phyloP scores from a whole-genome alignment of 805 yeast species.

The Wickerhamiella hasegawae region DNA sequence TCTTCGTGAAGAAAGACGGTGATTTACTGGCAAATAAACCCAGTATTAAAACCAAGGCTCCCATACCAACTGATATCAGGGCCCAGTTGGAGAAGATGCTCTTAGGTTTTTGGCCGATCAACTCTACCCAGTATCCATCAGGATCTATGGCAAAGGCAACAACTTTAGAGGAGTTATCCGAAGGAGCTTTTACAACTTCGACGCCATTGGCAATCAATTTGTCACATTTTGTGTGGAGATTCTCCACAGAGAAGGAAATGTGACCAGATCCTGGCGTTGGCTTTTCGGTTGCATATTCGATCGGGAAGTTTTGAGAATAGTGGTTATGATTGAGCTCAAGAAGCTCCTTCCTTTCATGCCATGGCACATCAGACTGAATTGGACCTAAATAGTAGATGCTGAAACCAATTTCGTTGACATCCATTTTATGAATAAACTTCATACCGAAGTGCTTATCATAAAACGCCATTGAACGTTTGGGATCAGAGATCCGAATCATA shows the following conservation, averaged over 20 bases:
- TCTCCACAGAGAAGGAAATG: constrained; percentile 73
- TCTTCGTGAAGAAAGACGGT: too few species aligned
- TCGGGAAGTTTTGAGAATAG: constrained; percentile 47
- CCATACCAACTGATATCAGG: too few species aligned
- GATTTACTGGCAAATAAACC: too few species aligned
- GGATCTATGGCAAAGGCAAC: constrained; percentile 95
- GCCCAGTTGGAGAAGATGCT: too few species aligned
- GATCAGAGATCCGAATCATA: constrained; percentile 67
- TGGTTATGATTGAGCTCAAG: constrained; percentile 72
- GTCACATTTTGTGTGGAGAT: constrained; percentile 47
- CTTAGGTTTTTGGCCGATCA: too few species aligned
- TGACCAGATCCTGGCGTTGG: constrained; percentile 91
- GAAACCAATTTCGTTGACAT: constrained; percentile 40
- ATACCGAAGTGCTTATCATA: constrained; percentile 65
- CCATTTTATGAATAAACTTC: constrained; percentile 36
- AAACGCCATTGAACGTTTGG: constrained; percentile 53
- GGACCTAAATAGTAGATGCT: constrained; percentile 54
- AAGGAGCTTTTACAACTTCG: constrained; percentile 60
- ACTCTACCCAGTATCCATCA: constrained; percentile 92
- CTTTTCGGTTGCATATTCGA: constrained; percentile 70
- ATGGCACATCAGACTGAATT: constrained; percentile 23
- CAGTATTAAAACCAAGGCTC: too few species aligned
- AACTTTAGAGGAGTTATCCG: constrained; percentile 82
- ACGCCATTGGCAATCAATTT: constrained; percentile 47
- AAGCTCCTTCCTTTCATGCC: constrained; percentile 40